Conservation (phyloP, 2,329 filamentous ascomycete species). For the Neofusicoccum cordaticola region DNA sequence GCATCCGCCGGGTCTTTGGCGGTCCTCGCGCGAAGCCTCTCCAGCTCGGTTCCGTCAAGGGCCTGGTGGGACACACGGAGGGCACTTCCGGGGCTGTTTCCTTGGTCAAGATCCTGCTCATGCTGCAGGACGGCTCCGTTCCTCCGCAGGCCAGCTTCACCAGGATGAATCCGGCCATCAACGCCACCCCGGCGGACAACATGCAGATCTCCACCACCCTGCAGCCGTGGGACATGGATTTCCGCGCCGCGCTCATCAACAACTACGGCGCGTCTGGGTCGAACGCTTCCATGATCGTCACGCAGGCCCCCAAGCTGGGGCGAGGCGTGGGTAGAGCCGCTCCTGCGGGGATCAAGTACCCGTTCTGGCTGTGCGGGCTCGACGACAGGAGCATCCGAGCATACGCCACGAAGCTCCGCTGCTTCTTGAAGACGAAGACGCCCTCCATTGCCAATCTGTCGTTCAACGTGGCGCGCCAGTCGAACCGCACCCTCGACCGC, state of each 20-base stretch:
- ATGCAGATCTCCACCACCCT: conserved; percentile 16
- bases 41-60: neutral
- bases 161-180: conserved; percentile 23
- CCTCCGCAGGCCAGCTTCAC: conserved; percentile 22
- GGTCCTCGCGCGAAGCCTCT: neutral
- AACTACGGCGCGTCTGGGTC: neutral
- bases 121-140: neutral
- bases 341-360: neutral
- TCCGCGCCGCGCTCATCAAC: neutral
- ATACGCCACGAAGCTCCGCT: conserved; percentile 3
- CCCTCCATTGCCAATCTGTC: neutral
- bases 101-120: conserved; percentile 25
- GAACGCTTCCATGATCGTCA: neutral
- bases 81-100: conserved; percentile 19
- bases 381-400: conserved; percentile 8
- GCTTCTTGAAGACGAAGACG: neutral
- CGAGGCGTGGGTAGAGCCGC: neutral
- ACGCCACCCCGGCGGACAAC: conserved; percentile 19
- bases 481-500: neutral
- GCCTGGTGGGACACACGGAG: conserved; percentile 14
- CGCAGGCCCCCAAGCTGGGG: neutral
- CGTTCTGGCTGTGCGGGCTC: conserved; percentile 16
- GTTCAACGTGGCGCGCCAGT: neutral
- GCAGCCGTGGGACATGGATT: conserved; percentile 14
- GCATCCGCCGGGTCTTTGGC: conserved; percentile 19